Evolutionary conservation across 345 rosid species (phyloP).

Genomic region (Dipteronia sinensis): DNA sequence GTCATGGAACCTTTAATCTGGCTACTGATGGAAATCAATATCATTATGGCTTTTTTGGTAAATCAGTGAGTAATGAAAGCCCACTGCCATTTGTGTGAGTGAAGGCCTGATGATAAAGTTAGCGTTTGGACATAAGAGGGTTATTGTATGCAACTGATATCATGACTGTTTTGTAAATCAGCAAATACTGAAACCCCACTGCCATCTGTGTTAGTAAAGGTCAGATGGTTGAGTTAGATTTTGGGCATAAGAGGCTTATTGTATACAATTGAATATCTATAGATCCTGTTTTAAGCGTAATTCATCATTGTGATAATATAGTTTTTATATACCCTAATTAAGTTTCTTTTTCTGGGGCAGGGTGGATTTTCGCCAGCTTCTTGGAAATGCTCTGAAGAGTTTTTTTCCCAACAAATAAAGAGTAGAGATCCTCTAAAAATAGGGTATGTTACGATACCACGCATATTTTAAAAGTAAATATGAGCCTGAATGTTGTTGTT

Average conservation of each 20-base stretch:
- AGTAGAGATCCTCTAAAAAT: constrained; percentile 85
- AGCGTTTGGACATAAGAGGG: background rate
- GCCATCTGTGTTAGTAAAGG: background rate
- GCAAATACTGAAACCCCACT: background rate
- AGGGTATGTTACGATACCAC: constrained; percentile 50
- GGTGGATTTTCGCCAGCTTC: constrained; percentile 79
- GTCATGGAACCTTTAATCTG: too few relatives aligned
- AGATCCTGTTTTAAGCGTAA: constrained; percentile 5
- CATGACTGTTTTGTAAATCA: background rate
- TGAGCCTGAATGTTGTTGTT: constrained; percentile 6
- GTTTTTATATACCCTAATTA: constrained; percentile 4
- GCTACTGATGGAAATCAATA: too few relatives aligned
- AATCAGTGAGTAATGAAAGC: background rate
- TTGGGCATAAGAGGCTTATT: background rate
- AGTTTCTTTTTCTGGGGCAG: constrained; percentile 33
- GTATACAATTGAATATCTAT: background rate
- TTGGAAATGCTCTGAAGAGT: constrained; percentile 97
- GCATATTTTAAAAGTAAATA: constrained; percentile 4
- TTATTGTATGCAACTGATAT: background rate
- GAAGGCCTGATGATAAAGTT: constrained; percentile 1
- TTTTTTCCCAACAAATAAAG: constrained; percentile 72
- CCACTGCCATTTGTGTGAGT: background rate
- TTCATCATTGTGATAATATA: background rate
- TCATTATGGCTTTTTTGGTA: background rate
- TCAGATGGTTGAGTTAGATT: background rate